Percentiles rank a stretch among this genome's conserved stretches.
These are phyloP conservation scores for Trichoderma atrobrunneum DNA, from an alignment of 2,329 filamentous ascomycete species.

Conservation along the genomic window DNA sequence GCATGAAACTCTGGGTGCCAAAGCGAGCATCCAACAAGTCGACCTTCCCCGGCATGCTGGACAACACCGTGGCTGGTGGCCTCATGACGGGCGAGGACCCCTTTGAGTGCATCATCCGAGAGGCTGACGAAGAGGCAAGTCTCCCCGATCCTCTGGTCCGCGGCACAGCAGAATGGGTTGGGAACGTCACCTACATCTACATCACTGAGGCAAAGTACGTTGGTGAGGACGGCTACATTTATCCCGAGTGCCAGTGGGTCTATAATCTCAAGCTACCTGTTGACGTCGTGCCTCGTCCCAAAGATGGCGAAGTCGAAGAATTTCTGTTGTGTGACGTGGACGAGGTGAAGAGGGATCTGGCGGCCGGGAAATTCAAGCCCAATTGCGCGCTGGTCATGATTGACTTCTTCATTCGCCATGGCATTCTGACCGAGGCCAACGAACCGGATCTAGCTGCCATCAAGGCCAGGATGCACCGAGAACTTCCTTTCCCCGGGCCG, in stretches of 20 bases:
- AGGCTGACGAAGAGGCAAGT: constrained; percentile 85
- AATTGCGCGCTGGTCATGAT: constrained; percentile 83
- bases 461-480: constrained; percentile 69
- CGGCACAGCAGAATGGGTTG: constrained; percentile 54
- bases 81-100: constrained; percentile 78
- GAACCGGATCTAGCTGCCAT: constrained; percentile 79
- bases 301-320: constrained; percentile 84
- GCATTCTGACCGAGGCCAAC: constrained; percentile 73
- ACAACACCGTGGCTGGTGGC: constrained; percentile 84
- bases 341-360: constrained; percentile 70
- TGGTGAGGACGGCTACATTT: constrained; percentile 76
- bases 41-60: constrained; percentile 87
- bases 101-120: constrained; percentile 78
- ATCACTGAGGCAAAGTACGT: constrained; percentile 72
- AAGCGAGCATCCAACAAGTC: constrained; percentile 72
- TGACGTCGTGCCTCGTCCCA: constrained; percentile 68
- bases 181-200: constrained; percentile 81
- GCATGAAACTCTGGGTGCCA: constrained; percentile 81
- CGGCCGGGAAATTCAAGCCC: constrained; percentile 78
- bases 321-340: constrained; percentile 76
- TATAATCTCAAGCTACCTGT: constrained; percentile 79
- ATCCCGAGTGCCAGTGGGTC: constrained; percentile 88
- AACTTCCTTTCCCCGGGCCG: constrained; percentile 74
- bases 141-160: constrained; percentile 69
- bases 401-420: constrained; percentile 87